Conservation (phyloP, 164 flowering plant genomes). For the Stephania japonica region DNA sequence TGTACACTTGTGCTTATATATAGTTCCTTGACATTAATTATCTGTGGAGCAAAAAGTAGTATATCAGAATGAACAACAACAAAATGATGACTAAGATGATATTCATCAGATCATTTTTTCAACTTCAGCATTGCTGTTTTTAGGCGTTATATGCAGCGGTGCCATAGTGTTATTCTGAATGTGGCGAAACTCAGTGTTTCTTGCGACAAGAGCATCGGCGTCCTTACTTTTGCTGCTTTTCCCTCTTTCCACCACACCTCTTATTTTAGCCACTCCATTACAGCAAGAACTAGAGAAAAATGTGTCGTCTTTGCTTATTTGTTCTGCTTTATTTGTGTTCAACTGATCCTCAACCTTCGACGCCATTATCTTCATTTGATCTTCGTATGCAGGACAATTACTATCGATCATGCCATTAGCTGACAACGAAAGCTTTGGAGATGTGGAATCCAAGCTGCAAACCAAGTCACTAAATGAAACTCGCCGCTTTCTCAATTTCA, state of each 20-base stretch:
- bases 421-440: not conserved
- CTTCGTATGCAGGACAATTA: not conserved
- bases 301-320: too few species aligned
- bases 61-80: not conserved
- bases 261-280: too few species aligned
- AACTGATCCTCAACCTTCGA: too few species aligned
- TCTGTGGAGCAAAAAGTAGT: not conserved
- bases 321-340: too few species aligned
- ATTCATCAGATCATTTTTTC: not conserved
- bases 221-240: not conserved
- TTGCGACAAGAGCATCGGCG: not conserved
- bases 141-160: not conserved
- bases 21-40: too few species aligned
- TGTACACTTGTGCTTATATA: too few species aligned
- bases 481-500: not conserved
- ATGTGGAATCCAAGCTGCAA: not conserved
- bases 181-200: not conserved
- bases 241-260: not conserved
- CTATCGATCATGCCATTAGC: not conserved
- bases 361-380: too few species aligned
- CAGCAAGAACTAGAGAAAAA: too few species aligned
- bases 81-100: not conserved
- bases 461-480: conserved; percentile 8
- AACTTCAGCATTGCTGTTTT: not conserved
- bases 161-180: not conserved